Conservation (phyloP, 2,329 filamentous ascomycete genomes). For the Botrytis byssoidea region DNA sequence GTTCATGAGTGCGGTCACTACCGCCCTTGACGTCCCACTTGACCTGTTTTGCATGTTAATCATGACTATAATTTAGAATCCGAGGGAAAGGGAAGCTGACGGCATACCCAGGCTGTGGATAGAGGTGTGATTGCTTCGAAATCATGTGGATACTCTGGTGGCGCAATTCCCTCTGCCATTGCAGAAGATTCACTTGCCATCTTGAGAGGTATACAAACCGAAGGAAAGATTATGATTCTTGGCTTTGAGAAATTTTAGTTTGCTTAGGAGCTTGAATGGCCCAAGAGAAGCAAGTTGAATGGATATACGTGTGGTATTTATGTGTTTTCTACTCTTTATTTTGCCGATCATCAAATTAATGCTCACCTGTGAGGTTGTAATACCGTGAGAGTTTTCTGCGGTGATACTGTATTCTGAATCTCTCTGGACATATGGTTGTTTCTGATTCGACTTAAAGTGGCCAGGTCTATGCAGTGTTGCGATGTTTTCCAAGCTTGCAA, state of each 20-base stretch:
- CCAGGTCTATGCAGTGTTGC: neutral
- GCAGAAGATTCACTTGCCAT: neutral
- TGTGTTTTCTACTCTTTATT: neutral
- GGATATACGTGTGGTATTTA: neutral
- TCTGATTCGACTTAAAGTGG: neutral
- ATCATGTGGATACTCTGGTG: neutral
- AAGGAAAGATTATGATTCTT: neutral
- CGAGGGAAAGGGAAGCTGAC: neutral
- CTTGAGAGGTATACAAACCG: neutral
- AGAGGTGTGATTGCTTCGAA: neutral
- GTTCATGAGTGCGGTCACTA: neutral
- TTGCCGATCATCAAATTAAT: neutral
- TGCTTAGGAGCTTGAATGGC: neutral
- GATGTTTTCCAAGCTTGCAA: neutral
- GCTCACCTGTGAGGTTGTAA: neutral
- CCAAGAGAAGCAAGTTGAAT: neutral
- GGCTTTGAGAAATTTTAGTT: neutral
- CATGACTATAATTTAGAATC: neutral
- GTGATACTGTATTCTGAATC: neutral
- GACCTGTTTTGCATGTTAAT: neutral
- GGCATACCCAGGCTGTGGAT: neutral
- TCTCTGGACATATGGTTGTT: neutral
- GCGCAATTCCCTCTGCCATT: neutral
- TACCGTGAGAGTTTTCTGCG: neutral
- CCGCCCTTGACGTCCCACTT: neutral